A percentile compares a stretch with the other conserved stretches of the same genome.
Evolutionary conservation across 2,329 filamentous ascomycete genomes (phyloP).

Genomic region (Aquanectria penicillioides): DNA sequence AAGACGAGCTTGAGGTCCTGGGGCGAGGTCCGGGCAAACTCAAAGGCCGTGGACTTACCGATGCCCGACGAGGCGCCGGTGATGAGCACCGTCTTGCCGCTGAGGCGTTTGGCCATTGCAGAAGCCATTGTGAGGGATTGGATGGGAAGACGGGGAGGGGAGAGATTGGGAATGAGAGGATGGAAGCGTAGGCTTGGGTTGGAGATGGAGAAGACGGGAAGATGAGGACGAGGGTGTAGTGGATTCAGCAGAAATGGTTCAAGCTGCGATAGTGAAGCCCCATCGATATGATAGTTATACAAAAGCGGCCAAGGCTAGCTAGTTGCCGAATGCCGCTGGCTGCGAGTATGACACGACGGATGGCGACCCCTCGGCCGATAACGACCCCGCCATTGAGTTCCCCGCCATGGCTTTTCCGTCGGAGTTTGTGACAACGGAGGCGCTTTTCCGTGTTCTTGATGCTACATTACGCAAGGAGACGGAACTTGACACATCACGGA

Average conservation of each 20-base stretch:
- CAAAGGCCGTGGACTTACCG: conserved; percentile 80
- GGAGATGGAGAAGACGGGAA: not conserved
- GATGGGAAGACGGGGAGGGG: conserved; percentile 26
- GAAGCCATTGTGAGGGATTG: conserved; percentile 56
- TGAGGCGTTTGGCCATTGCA: conserved; percentile 81
- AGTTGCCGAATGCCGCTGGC: not conserved
- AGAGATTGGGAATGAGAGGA: not conserved
- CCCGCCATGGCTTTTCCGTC: conserved; percentile 22
- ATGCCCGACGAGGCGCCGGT: conserved; percentile 96
- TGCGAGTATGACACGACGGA: too few species aligned
- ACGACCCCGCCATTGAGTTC: not conserved
- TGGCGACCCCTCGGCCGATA: not conserved
- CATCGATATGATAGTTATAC: conserved; percentile 18
- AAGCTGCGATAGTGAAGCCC: conserved; percentile 8
- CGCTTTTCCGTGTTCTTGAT: conserved; percentile 5
- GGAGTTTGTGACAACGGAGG: not conserved
- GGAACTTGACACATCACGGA: too few species aligned
- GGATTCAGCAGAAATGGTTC: not conserved
- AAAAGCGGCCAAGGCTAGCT: not conserved
- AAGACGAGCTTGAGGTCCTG: conserved; percentile 83
- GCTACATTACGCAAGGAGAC: too few species aligned
- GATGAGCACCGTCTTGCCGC: conserved; percentile 91
- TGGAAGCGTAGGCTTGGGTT: too few species aligned
- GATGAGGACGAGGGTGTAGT: not conserved
- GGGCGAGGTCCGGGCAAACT: conserved; percentile 89